A percentile compares a stretch with the other conserved stretches of the same genome.
Evolutionary conservation across 352 stramenopile genomes (phyloP).

Genomic region (Nothophytophthora sp.): DNA sequence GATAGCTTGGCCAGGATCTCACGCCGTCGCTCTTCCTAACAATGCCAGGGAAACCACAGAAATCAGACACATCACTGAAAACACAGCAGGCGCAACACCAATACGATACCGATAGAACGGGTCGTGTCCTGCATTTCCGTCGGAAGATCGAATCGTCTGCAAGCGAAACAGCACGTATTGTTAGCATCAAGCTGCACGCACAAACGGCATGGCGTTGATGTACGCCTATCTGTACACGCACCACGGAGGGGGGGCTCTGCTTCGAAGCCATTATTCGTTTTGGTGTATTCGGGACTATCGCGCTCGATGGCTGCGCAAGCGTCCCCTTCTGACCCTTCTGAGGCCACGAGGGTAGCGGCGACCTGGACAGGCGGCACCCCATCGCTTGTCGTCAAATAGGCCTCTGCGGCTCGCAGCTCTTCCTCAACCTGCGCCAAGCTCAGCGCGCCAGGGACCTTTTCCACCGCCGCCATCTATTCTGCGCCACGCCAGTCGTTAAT

Average conservation of each 20-base stretch:
- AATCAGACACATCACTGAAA: neutral
- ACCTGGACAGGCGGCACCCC: neutral
- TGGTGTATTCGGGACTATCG: neutral
- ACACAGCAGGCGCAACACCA: neutral
- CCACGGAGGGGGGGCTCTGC: neutral
- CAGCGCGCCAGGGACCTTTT: constrained; percentile 13
- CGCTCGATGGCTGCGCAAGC: neutral
- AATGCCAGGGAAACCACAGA: constrained; percentile 5
- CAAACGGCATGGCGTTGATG: too few species aligned
- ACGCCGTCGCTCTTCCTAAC: constrained; percentile 60
- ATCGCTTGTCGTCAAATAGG: constrained; percentile 43
- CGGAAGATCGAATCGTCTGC: constrained; percentile 23
- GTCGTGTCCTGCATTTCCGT: constrained; percentile 30
- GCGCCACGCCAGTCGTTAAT: neutral
- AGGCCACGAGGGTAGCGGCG: neutral
- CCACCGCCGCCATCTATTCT: constrained; percentile 18
- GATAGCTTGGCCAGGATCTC: constrained; percentile 75
- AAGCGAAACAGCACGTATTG: neutral
- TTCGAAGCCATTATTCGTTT: neutral
- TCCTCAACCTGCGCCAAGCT: constrained; percentile 68
- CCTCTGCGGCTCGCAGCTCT: constrained; percentile 60
- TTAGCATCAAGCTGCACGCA: neutral
- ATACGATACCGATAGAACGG: constrained; percentile 34
- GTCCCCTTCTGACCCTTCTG: neutral
- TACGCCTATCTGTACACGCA: neutral